Evolutionary conservation across 176 grass and related monocot species (phyloP), one percentile per base, ranked within the genome.

Genomic region (Chrysopogon serrulatus): DNA sequence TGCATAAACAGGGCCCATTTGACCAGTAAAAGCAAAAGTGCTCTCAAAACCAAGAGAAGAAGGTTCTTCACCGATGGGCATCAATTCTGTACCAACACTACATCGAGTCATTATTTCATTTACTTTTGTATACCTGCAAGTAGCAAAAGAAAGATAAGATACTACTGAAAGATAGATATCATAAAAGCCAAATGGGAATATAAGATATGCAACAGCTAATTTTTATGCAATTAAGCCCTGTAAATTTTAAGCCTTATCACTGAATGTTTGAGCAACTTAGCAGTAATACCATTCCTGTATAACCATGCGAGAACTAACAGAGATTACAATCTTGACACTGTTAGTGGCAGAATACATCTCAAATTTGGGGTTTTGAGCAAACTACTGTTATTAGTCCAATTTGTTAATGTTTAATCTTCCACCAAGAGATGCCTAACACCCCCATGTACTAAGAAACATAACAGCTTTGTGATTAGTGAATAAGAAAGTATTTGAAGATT

Each of bases 1-100:
- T 28, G 86, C 73, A 92, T 98, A 98, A 77, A 95, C 79, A 73
- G 96, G 96, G 53, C 96, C 96, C 90, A 98, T 95, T 86, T 98
- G 96, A 86, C 96, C 96, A 68, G 76, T 83, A 70, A 98, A 98
- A 21, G 96, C 87, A 91, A 80, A 93, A 33, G 87, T 90, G 48
- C 78, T 93, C 64, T 93, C 90, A 90, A 93, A 95, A 82, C 87
- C 92, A 82, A 93, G 83, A 75, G 85, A 85, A 78, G 82, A 76
- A 75, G 93, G 83, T 79, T 95, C 96, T 88, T 98, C 92, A 86
- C 89, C 76, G 73, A 92, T 93, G 28, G 91, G 93, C 72, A 90
- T 95, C 78, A 95, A 73, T 88, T 98, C 91, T 76, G 91, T 86
- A 57, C 93, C 96, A 87, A 98, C 79, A 36, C 89, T 92, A 80